Evolutionary conservation across 768 basidiomycete species (phyloP).

Genomic region (Amylocystis lapponica): DNA sequence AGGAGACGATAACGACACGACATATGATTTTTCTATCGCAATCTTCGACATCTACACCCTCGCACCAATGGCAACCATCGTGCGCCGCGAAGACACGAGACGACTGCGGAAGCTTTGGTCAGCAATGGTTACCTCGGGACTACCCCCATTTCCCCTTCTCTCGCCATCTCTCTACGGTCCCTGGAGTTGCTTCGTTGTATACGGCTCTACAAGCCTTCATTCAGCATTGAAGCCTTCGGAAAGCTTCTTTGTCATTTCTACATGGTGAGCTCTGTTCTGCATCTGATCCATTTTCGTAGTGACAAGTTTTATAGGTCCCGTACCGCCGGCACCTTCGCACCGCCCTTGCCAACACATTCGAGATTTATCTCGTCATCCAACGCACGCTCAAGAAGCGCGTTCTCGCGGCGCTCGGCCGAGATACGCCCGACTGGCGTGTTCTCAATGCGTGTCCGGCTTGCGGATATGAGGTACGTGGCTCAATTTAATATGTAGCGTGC

Average conservation of each 20-base stretch:
- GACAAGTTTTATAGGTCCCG: slow-evolving; percentile 16
- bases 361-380: slow-evolving; percentile 29
- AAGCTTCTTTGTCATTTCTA: slow-evolving; percentile 13
- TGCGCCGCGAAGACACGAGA: not conserved
- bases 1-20: not conserved
- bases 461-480: slow-evolving; percentile 25
- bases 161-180: slow-evolving; percentile 12
- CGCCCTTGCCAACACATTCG: slow-evolving; percentile 28
- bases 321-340: slow-evolving; percentile 19
- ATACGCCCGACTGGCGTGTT: slow-evolving; percentile 28
- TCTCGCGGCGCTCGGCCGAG: slow-evolving; percentile 19
- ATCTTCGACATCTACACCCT: slow-evolving; percentile 4
- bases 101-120: slow-evolving; percentile 1
- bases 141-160: slow-evolving; percentile 1
- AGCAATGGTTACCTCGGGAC: slow-evolving; percentile 5
- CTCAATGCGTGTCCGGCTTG: slow-evolving; percentile 33
- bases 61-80: not conserved
- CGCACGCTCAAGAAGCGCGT: slow-evolving; percentile 17
- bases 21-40: slow-evolving; percentile 3
- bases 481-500: not conserved
- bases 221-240: slow-evolving; percentile 15
- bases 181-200: slow-evolving; percentile 10
- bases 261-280: slow-evolving; percentile 7
- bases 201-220: slow-evolving; percentile 10
- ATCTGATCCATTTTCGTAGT: not conserved